Base-by-base conservation (phyloP, 2,329 filamentous ascomycete genomes). In the Pseudogymnoascus destructans region DNA sequence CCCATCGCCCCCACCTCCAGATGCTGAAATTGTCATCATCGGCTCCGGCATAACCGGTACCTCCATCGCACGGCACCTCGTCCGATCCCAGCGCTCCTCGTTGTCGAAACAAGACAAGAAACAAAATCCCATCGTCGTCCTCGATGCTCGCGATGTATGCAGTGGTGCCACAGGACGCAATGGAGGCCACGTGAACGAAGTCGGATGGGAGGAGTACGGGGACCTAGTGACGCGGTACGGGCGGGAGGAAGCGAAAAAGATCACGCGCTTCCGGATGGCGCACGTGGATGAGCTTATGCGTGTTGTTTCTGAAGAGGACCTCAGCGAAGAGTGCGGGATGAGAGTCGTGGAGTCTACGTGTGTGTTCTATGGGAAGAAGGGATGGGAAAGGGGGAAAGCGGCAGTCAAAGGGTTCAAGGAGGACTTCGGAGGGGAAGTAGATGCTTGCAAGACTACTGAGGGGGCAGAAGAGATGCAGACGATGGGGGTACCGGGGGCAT, bases 21-120 rank as follows among this genome's bases (percentile, higher is more conserved):
- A 69, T 5, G 73, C 72, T 5, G 78, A 81, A 59, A 66, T 79
- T 1, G 73, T 77, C 15, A 73, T 81, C 38, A 74, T 81, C 61
- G 78, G 79, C 19, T 79, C 77, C 33, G 79, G 79, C 1, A 80
- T 81, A 60, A 75, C 77, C 1, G 77, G 73, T 8, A 73, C 71
- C 2, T 70, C 71, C 17, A 66, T 74, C 13, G 73, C 72, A 3
- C 64, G 70, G 11, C 55, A 56, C 15, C 17, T 36, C 21, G 19
- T 58, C 25, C 33, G 46, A 17, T 35, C 21, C 17, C 42, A 32
- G 25, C 19, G 42, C 59, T 57, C 55, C 7, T 17, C 3, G 11
- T 33, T 61, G 1, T 52, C 46, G 25, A 52, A 13, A 13, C n/a
- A 32, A 19, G 30, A 36, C 19, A 36, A 21, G 32, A n/a, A 36